Percentiles rank a stretch among this genome's conserved stretches.
These are phyloP conservation scores for Colletotrichum endophyticum DNA, from an alignment of 2,329 filamentous ascomycete genomes.

Conservation along the genomic window DNA sequence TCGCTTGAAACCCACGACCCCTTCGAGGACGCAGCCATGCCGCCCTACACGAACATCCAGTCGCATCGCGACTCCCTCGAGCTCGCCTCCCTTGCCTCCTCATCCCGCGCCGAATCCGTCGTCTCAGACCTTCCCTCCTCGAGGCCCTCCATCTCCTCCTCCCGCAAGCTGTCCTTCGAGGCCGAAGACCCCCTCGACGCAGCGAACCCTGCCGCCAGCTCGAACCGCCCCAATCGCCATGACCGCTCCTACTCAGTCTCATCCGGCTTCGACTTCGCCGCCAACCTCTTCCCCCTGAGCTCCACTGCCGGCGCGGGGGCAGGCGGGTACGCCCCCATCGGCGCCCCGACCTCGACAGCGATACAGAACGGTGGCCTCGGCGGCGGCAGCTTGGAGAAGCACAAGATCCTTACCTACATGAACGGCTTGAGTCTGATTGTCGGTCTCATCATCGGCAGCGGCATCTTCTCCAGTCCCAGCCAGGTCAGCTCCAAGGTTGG, in stretches of 20 bases:
- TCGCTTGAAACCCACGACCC: not conserved
- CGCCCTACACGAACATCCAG: constrained; percentile 49
- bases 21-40: constrained; percentile 22
- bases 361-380: constrained; percentile 60
- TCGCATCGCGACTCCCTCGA: constrained; percentile 85
- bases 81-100: constrained; percentile 91
- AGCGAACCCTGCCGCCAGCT: constrained; percentile 54
- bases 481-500: constrained; percentile 92
- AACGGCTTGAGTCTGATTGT: constrained; percentile 93
- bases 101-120: constrained; percentile 66
- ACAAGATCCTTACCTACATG: constrained; percentile 93
- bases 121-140: constrained; percentile 72
- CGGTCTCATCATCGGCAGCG: constrained; percentile 92
- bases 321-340: constrained; percentile 83
- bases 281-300: constrained; percentile 89
- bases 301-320: constrained; percentile 73
- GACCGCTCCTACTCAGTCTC: constrained; percentile 85
- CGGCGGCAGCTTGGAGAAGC: constrained; percentile 87
- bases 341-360: constrained; percentile 57
- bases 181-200: constrained; percentile 80
- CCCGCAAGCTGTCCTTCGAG: constrained; percentile 86
- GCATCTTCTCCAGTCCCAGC: constrained; percentile 93
- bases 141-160: constrained; percentile 88
- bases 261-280: constrained; percentile 95
- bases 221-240: constrained; percentile 47